Evolutionary conservation across 257 asterid genomes (phyloP).

Genomic region (Ajuga chamaepitys): DNA sequence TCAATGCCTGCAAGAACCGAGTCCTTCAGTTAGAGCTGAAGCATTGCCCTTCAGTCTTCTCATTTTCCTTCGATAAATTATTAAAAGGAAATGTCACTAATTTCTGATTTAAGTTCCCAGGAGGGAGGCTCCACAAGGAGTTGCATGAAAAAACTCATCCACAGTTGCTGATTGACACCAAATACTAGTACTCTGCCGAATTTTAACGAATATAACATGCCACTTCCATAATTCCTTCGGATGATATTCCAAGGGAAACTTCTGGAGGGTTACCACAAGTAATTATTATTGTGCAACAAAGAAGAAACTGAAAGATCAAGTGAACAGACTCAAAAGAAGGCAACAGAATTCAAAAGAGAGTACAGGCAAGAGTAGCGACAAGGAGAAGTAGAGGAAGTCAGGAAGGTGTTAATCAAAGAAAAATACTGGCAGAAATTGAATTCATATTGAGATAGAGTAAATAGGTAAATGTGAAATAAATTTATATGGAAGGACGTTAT

Average conservation of each 20-base stretch:
- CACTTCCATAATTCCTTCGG: not conserved
- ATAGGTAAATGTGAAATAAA: not conserved
- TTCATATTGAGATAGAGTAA: not conserved
- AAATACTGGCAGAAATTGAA: not conserved
- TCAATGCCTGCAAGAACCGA: not conserved
- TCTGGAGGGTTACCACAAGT: not conserved
- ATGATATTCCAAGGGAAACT: not conserved
- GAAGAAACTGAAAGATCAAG: not conserved
- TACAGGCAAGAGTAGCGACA: not conserved
- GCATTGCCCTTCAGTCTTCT: not conserved
- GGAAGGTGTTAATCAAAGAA: not conserved
- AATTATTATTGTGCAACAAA: not conserved
- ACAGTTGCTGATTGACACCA: not conserved
- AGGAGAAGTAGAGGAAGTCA: not conserved
- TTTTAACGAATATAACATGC: not conserved
- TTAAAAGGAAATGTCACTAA: not conserved
- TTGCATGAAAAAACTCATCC: not conserved
- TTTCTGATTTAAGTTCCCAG: no score
- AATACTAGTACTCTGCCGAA: not conserved
- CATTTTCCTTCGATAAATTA: not conserved
- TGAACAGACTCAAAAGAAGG: not conserved
- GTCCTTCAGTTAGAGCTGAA: not conserved
- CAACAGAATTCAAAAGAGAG: not conserved
- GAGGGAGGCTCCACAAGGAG: not conserved
- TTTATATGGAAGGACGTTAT: not conserved